These are phyloP conservation scores for Actinomortierella wolfii DNA, from an alignment of 371 early-diverging fungal genomes.

Conservation along the genomic window DNA sequence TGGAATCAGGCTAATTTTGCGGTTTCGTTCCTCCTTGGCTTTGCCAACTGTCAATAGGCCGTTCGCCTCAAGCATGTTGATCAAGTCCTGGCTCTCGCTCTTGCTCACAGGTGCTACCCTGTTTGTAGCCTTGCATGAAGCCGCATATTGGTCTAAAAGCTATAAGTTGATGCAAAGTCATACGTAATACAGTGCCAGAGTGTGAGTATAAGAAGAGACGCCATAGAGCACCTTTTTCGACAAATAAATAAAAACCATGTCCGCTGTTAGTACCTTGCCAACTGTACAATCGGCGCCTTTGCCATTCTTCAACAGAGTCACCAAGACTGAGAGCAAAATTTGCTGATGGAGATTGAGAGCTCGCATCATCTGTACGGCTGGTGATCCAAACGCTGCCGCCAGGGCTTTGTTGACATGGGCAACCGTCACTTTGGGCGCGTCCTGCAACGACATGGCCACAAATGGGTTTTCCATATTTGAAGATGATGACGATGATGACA, in stretches of 20 bases:
- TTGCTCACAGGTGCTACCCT: conserved; percentile 69
- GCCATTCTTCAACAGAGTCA: conserved; percentile 48
- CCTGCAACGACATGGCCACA: conserved; percentile 6
- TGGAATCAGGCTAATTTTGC: conserved; percentile 54
- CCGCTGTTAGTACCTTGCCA: conserved; percentile 48
- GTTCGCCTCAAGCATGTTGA: conserved; percentile 73
- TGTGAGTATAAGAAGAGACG: no score
- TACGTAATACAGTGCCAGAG: conserved; percentile 11
- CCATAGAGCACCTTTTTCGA: no score
- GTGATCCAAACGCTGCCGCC: conserved; percentile 66
- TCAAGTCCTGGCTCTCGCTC: conserved; percentile 77
- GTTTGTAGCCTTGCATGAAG: conserved; percentile 53
- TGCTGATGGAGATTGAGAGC: conserved; percentile 81
- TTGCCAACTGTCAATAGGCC: conserved; percentile 68
- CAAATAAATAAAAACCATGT: not conserved
- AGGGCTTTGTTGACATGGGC: conserved; percentile 79
- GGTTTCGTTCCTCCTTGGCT: conserved; percentile 54
- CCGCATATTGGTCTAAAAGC: conserved; percentile 61
- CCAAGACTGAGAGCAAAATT: conserved; percentile 66
- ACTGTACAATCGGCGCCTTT: conserved; percentile 56
- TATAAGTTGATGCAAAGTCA: conserved; percentile 25
- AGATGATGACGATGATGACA: not conserved
- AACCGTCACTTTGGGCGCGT: conserved; percentile 75
- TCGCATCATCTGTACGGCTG: conserved; percentile 63
- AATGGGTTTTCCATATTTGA: not conserved